Percentiles rank a stretch among this genome's conserved stretches.
These are phyloP conservation scores for Ensete ventricosum DNA, from an alignment of 176 grass and related monocot genomes.

Conservation along the genomic window DNA sequence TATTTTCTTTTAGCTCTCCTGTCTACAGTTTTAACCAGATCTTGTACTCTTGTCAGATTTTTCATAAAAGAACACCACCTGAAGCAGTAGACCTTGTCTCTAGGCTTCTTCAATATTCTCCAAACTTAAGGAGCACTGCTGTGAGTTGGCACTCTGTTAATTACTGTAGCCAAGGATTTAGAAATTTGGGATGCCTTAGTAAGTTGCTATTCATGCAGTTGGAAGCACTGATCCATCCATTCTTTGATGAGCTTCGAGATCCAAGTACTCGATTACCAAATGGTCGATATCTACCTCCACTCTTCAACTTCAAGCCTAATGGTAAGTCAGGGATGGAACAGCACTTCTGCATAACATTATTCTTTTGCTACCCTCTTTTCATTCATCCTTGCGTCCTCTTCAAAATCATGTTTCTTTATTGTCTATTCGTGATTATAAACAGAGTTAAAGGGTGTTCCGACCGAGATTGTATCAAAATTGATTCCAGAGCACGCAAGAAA, in stretches of 20 bases:
- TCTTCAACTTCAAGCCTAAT: conserved; percentile 65
- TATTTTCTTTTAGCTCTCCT: neutral
- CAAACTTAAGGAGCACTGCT: conserved; percentile 48
- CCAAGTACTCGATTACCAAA: conserved; percentile 49
- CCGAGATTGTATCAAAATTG: conserved; percentile 4
- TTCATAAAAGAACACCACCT: conserved; percentile 49
- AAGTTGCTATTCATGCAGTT: conserved; percentile 28
- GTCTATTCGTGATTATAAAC: neutral
- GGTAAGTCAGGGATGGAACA: conserved; percentile 22
- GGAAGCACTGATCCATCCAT: conserved; percentile 54
- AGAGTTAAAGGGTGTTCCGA: conserved; percentile 8
- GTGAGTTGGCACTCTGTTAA: conserved; percentile 24
- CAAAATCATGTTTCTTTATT: too few relatives aligned
- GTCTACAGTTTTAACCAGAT: neutral
- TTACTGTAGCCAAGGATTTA: neutral
- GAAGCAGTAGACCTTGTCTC: conserved; percentile 66
- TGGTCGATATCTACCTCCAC: conserved; percentile 49
- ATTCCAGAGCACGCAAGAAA: conserved; percentile 21
- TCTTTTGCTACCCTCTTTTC: neutral
- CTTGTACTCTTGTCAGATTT: conserved; percentile 24
- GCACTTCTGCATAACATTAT: neutral
- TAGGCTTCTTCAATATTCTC: conserved; percentile 75
- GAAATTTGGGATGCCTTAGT: neutral
- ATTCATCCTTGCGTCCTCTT: too few relatives aligned
- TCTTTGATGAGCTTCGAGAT: conserved; percentile 59